Evolutionary conservation across 2,329 filamentous ascomycete genomes (phyloP).

Genomic region (Paecilomyces sp.): DNA sequence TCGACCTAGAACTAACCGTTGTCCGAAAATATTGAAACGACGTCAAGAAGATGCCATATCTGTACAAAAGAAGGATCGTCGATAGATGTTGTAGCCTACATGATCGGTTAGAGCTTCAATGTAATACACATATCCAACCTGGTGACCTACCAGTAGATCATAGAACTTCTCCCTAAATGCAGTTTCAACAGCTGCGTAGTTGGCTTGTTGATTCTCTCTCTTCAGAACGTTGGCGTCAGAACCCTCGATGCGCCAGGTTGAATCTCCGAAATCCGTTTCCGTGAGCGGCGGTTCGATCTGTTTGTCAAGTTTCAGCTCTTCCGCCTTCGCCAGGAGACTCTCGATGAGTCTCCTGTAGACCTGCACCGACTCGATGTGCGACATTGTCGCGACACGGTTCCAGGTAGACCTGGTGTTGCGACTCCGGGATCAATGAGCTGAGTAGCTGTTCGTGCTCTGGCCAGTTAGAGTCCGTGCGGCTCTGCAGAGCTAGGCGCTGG

Average conservation of each 20-base stretch:
- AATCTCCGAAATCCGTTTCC: constrained; percentile 51
- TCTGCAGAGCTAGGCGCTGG: constrained; percentile 19
- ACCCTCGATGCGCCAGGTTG: constrained; percentile 30
- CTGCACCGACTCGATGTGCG: constrained; percentile 23
- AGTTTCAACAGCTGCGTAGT: constrained; percentile 69
- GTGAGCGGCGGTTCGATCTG: constrained; percentile 68
- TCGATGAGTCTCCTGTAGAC: constrained; percentile 49
- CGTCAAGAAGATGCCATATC: constrained; percentile 90
- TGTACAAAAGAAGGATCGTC: constrained; percentile 70
- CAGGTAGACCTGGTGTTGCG: background rate
- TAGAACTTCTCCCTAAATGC: constrained; percentile 78
- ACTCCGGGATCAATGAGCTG: background rate
- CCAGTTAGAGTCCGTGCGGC: constrained; percentile 15
- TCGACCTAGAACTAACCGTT: constrained; percentile 51
- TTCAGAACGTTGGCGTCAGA: constrained; percentile 5
- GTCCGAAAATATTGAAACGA: constrained; percentile 82
- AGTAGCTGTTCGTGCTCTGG: background rate
- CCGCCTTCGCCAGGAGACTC: constrained; percentile 53
- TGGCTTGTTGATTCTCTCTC: constrained; percentile 46
- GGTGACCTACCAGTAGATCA: constrained; percentile 59
- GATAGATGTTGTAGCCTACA: constrained; percentile 66
- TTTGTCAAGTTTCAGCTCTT: constrained; percentile 50
- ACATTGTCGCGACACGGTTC: constrained; percentile 17
- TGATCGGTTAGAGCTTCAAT: constrained; percentile 18
- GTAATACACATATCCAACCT: background rate